Evolutionary conservation across 2,329 filamentous ascomycete genomes (phyloP).

Genomic region (Nectriaceae sp.): DNA sequence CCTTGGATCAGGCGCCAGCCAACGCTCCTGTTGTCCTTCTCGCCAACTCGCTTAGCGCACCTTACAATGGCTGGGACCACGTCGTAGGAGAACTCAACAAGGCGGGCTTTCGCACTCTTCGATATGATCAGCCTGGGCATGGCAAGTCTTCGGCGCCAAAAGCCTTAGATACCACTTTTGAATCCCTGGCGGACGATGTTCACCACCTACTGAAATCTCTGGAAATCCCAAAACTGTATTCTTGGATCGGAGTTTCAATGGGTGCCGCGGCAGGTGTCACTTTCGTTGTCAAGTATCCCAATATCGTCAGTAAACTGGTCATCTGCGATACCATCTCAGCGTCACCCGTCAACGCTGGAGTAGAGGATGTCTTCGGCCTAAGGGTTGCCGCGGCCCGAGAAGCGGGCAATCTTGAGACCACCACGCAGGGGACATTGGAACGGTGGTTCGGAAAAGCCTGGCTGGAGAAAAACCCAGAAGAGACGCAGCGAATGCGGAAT

Average conservation of each 20-base stretch:
- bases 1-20: conserved; percentile 25
- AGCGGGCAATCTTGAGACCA: conserved; percentile 32
- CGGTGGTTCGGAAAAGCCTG: conserved; percentile 44
- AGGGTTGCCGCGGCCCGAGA: conserved; percentile 37
- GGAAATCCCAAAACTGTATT: conserved; percentile 33
- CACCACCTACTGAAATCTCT: conserved; percentile 35
- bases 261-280: conserved; percentile 43
- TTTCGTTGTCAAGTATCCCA: conserved; percentile 41
- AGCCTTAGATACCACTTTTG: conserved; percentile 40
- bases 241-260: conserved; percentile 49
- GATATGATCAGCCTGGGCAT: conserved; percentile 47
- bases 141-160: conserved; percentile 38
- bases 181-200: conserved; percentile 41
- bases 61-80: conserved; percentile 41
- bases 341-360: conserved; percentile 39
- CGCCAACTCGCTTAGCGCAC: conserved; percentile 41
- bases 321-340: conserved; percentile 43
- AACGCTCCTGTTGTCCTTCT: conserved; percentile 38
- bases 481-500: conserved; percentile 36
- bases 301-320: conserved; percentile 38
- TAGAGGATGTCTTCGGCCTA: conserved; percentile 37
- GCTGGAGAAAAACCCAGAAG: conserved; percentile 36
- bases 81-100: conserved; percentile 36
- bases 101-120: conserved; percentile 41
- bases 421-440: conserved; percentile 36